These are phyloP conservation scores for Talaromyces stipitatus DNA, from an alignment of 495 filamentous ascomycete species.

Conservation along the genomic window DNA sequence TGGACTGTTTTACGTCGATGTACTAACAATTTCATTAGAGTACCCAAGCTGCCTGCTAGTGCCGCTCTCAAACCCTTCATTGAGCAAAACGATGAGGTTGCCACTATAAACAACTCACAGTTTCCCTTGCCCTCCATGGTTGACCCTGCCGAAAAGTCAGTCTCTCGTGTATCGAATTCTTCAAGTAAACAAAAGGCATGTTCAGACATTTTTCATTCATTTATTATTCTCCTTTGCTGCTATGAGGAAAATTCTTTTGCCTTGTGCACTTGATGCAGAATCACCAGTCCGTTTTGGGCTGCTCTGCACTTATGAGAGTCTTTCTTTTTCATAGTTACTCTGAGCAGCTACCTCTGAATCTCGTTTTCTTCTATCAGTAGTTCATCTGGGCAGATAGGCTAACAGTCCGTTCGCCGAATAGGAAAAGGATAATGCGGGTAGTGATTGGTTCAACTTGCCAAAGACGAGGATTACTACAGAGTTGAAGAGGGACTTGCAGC, in stretches of 20 bases:
- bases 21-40: slow-evolving; percentile 6
- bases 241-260: slow-evolving; percentile 66
- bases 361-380: slow-evolving; percentile 4
- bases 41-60: slow-evolving; percentile 36
- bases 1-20: neutral
- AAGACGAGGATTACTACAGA: slow-evolving; percentile 74
- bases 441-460: slow-evolving; percentile 79
- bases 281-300: slow-evolving; percentile 66
- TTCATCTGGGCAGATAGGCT: slow-evolving; percentile 12
- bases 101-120: slow-evolving; percentile 37
- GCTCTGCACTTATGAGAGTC: slow-evolving; percentile 67
- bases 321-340: slow-evolving; percentile 96
- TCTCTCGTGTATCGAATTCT: slow-evolving; percentile 32
- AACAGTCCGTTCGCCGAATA: slow-evolving; percentile 25
- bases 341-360: slow-evolving; percentile 47
- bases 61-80: slow-evolving; percentile 42
- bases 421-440: slow-evolving; percentile 54
- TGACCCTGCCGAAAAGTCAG: slow-evolving; percentile 28
- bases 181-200: slow-evolving; percentile 35
- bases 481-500: slow-evolving; percentile 77
- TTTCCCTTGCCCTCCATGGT: slow-evolving; percentile 18
- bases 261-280: slow-evolving; percentile 54
- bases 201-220: slow-evolving; percentile 10
- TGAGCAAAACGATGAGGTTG: slow-evolving; percentile 31
- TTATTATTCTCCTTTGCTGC: slow-evolving; percentile 19